A percentile compares a stretch with the other conserved stretches of the same genome.
Conservation (phyloP, 208 protist genomes). For the Borovskyia barvae region DNA sequence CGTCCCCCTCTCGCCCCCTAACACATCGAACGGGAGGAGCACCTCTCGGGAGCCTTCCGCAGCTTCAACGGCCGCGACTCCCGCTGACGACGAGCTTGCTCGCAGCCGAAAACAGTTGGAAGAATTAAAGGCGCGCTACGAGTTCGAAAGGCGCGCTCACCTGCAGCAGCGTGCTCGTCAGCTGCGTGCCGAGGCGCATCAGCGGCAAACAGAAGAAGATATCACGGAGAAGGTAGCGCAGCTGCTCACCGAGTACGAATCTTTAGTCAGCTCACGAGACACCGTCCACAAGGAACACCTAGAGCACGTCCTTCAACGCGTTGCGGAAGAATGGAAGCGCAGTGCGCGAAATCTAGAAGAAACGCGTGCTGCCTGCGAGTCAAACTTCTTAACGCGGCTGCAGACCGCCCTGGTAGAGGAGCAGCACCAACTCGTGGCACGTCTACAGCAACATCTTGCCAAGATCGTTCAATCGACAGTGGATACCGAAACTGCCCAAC, state of each 20-base stretch:
- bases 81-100: conserved; percentile 10
- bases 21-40: no score
- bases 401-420: conserved; percentile 3
- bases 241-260: conserved; percentile 22
- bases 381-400: not conserved
- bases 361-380: conserved; percentile 10
- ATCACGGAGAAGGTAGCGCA: conserved; percentile 11
- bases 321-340: conserved; percentile 19
- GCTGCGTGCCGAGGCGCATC: conserved; percentile 17
- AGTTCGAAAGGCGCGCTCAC: conserved; percentile 20
- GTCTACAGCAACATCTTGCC: conserved; percentile 6
- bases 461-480: not conserved
- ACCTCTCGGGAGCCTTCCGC: no score
- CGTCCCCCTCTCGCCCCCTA: no score
- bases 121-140: conserved; percentile 22
- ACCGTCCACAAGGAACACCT: conserved; percentile 12
- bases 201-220: conserved; percentile 6
- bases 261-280: conserved; percentile 15
- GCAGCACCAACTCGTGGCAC: not conserved
- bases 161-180: conserved; percentile 25
- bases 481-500: conserved; percentile 5
- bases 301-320: conserved; percentile 8
- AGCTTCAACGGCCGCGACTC: no score
- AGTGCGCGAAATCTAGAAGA: conserved; percentile 10
- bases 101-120: conserved; percentile 15